Conservation (phyloP, 1,284 basidiomycete genomes). For the Leccinum ponderosum region DNA sequence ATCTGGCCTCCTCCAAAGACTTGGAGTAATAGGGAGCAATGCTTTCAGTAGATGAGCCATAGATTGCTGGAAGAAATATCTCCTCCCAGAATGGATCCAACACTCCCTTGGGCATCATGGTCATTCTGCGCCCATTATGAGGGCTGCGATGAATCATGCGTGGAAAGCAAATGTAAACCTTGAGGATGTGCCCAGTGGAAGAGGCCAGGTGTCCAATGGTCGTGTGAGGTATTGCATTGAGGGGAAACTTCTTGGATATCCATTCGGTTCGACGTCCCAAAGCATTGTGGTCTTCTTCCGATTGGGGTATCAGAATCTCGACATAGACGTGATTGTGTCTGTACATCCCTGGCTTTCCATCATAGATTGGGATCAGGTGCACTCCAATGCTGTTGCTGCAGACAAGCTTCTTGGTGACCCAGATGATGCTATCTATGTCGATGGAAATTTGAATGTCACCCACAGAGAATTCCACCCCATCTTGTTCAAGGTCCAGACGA, state of each 20-base stretch:
- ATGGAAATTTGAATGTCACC: slow-evolving; percentile 4
- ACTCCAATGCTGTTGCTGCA: slow-evolving; percentile 7
- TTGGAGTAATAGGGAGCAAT: too few species aligned
- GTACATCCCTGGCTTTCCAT: background rate
- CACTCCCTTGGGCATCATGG: too few species aligned
- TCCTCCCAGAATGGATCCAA: too few species aligned
- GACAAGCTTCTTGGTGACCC: background rate
- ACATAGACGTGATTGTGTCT: background rate
- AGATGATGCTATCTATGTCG: slow-evolving; percentile 20
- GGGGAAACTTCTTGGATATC: background rate
- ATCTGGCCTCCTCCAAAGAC: too few species aligned
- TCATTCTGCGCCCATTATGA: too few species aligned
- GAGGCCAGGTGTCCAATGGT: background rate
- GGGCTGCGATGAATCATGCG: slow-evolving; percentile 15
- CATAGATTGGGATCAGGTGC: background rate
- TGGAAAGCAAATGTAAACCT: slow-evolving; percentile 18
- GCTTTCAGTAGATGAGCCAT: too few species aligned
- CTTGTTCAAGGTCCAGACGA: too few species aligned
- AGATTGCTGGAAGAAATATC: too few species aligned
- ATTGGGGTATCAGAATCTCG: background rate
- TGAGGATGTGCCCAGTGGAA: background rate
- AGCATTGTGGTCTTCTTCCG: background rate
- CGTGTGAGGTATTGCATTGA: background rate
- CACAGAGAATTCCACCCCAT: background rate
- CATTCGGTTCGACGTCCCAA: background rate